Conservation (phyloP, 192 early-diverging fungal species). For the Phlyctochytrium planicorne region DNA sequence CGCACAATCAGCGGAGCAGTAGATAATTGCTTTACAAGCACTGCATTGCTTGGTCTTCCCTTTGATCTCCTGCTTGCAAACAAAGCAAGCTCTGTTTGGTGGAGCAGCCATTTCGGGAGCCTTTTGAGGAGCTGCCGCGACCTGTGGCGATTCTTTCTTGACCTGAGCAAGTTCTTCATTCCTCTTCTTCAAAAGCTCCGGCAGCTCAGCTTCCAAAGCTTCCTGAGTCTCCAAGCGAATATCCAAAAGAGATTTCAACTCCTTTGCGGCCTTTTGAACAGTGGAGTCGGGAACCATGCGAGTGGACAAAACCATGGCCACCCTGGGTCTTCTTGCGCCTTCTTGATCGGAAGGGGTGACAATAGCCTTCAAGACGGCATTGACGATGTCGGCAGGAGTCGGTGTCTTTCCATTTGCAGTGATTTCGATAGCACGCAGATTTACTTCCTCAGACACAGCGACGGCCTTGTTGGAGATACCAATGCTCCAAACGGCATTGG, state of each 20-base stretch:
- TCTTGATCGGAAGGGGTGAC: constrained; percentile 23
- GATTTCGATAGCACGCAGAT: constrained; percentile 39
- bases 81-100: constrained; percentile 46
- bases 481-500: constrained; percentile 34
- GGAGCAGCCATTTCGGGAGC: constrained; percentile 18
- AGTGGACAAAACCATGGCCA: constrained; percentile 36
- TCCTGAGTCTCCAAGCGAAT: constrained; percentile 31
- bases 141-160: background rate
- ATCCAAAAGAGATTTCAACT: constrained; percentile 19
- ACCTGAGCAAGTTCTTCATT: constrained; percentile 17
- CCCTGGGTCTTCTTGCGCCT: constrained; percentile 13
- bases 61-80: constrained; percentile 52
- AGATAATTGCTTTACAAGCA: constrained; percentile 58
- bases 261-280: constrained; percentile 14
- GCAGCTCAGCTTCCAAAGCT: constrained; percentile 28
- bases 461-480: constrained; percentile 40
- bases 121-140: background rate
- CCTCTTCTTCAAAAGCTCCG: constrained; percentile 20
- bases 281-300: constrained; percentile 21
- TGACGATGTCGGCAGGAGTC: constrained; percentile 28
- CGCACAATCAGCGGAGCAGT: constrained; percentile 49
- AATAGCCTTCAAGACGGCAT: constrained; percentile 37
- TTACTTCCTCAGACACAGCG: constrained; percentile 44
- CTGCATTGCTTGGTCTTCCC: constrained; percentile 53
- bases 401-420: constrained; percentile 9